A percentile compares a stretch with the other conserved stretches of the same genome.
Conservation (phyloP, 805 yeast genomes). For the Ogataea angusta region DNA sequence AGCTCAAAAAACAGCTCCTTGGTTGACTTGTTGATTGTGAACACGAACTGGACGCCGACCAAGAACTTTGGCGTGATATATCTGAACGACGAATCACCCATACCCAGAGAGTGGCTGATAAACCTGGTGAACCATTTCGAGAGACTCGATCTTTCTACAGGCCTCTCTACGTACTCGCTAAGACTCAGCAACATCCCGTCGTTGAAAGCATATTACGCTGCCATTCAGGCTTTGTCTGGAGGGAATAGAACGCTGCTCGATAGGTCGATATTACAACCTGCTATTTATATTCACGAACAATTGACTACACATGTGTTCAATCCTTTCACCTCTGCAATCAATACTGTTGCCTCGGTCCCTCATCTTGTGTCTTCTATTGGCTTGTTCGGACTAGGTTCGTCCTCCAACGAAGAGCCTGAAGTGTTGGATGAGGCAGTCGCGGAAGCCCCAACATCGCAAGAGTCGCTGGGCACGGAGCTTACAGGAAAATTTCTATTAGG, state of each 20-base stretch:
- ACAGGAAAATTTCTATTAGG: conserved; percentile 29
- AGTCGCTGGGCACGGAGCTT: conserved; percentile 10
- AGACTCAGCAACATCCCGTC: conserved; percentile 28
- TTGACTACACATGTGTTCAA: conserved; percentile 28
- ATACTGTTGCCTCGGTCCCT: conserved; percentile 25
- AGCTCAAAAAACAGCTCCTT: conserved; percentile 10
- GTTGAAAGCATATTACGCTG: conserved; percentile 17
- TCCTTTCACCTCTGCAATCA: conserved; percentile 28
- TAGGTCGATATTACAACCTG: conserved; percentile 30
- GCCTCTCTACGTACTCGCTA: conserved; percentile 27
- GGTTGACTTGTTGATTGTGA: conserved; percentile 24
- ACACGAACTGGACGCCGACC: conserved; percentile 31
- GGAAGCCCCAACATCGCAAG: not conserved
- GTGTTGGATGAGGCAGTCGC: not conserved
- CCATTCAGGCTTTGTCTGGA: conserved; percentile 20
- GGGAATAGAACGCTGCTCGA: conserved; percentile 25
- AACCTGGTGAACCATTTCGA: conserved; percentile 26
- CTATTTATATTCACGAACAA: conserved; percentile 28
- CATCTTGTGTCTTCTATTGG: conserved; percentile 10
- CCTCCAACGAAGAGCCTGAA: conserved; percentile 4
- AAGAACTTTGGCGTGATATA: conserved; percentile 33
- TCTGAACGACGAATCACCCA: conserved; percentile 19
- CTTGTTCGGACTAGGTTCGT: conserved; percentile 13
- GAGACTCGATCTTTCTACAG: conserved; percentile 23
- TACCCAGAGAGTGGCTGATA: conserved; percentile 19